Percentiles rank a stretch among this genome's conserved stretches.
Evolutionary conservation across 306 rosid species (phyloP).

Genomic region (Carpinus viminea): DNA sequence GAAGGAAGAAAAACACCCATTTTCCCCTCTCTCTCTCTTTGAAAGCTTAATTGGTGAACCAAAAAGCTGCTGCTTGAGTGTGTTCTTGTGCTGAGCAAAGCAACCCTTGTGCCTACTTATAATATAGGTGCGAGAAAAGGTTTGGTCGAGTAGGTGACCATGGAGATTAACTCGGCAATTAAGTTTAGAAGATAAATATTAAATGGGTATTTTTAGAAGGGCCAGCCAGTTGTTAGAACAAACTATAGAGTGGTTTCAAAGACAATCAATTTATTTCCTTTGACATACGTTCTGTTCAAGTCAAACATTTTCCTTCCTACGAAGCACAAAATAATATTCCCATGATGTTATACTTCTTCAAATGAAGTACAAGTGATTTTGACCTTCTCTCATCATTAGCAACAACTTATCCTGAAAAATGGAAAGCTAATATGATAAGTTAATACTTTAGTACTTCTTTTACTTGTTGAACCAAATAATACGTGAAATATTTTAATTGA

Average conservation of each 20-base stretch:
- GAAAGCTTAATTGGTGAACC: too few relatives aligned
- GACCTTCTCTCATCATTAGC: conserved; percentile 5
- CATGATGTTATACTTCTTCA: not conserved
- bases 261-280: conserved; percentile 41
- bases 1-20: conserved; percentile 36
- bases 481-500: too few relatives aligned
- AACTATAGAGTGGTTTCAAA: conserved; percentile 66
- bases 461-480: too few relatives aligned
- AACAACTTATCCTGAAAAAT: not conserved
- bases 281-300: conserved; percentile 52
- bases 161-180: not conserved
- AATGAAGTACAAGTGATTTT: conserved; percentile 7
- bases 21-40: not conserved
- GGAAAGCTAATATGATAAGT: not conserved
- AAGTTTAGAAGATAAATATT: conserved; percentile 11
- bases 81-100: not conserved
- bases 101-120: conserved; percentile 17
- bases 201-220: not conserved
- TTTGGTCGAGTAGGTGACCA: conserved; percentile 31
- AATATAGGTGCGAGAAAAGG: conserved; percentile 16
- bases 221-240: conserved; percentile 50
- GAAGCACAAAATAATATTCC: not conserved
- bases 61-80: not conserved
- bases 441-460: not conserved
- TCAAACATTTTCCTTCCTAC: conserved; percentile 29